phyloP scores from a whole-genome alignment of 495 filamentous ascomycete genomes.

The Oleoguttula mirabilis region DNA sequence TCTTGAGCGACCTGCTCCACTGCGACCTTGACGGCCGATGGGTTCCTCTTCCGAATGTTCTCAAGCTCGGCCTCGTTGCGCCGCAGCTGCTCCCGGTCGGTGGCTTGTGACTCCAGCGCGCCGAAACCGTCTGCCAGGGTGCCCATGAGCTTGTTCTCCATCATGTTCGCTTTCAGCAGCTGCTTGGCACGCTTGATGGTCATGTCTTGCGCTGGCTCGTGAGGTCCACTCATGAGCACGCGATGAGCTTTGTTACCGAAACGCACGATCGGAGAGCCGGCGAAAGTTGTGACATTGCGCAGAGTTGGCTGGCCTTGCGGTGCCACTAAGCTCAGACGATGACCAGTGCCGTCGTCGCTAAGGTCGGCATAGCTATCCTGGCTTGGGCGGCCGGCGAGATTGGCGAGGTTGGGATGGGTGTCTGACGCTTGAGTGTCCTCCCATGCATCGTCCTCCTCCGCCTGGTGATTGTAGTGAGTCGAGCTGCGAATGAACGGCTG shows the following conservation, averaged over 20 bases:
- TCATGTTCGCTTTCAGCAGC: neutral
- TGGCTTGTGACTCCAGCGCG: neutral
- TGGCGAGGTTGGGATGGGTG: neutral
- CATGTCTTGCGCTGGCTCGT: neutral
- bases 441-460: constrained; percentile 1
- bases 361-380: constrained; percentile 9
- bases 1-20: neutral
- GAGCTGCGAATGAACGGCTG: neutral
- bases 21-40: neutral
- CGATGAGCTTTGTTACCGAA: neutral
- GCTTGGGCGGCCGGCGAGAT: neutral
- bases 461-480: neutral
- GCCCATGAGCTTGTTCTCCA: neutral
- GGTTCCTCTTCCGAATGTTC: neutral
- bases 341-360: neutral
- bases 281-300: no score
- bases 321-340: neutral
- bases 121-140: neutral
- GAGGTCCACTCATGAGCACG: neutral
- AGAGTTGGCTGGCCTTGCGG: neutral
- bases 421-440: neutral
- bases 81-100: neutral
- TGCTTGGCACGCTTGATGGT: neutral
- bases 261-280: neutral
- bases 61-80: neutral